Evolutionary conservation across 2,329 filamentous ascomycete genomes (phyloP), one percentile per base, ranked within the genome.

Genomic region (Colletotrichum salicis): DNA sequence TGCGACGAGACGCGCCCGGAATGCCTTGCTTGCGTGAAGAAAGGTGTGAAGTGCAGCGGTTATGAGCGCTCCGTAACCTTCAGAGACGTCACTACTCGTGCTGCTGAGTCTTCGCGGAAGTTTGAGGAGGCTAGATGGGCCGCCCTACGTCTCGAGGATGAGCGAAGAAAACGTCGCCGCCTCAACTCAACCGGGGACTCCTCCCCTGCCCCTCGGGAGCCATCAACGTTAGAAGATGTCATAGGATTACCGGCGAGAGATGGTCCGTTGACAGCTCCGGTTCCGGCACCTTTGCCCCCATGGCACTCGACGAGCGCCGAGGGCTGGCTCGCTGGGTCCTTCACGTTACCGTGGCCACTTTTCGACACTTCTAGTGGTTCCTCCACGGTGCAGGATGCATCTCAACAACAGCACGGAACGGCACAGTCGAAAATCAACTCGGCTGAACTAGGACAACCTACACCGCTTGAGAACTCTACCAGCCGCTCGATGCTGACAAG

Each of bases 1-100:
- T 67, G 68, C 52, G 68, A 67, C 8, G 68, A 71, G 24, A 67
- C 68, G 8, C 68, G 68, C 13, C 68, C 68, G 7, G 63, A 71
- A 2, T 71, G 68, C 27, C 33, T 58, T 12, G 68, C 63, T 2
- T 71, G 68, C 11, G 68, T 71, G 2, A 51, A 51, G 15, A 57
- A 64, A 19, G 68, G 68, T n/a, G 61, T 71, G 12, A 31, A 62
- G 22, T 71, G 68, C 64, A 71, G 68, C 51, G 68, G 68, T 19
- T 71, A 71, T 5, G 56, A 71, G 22, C 68, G 68, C 13, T 29
- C 63, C 1, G 64, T 71, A 12, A 52, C 68, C 22, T 71, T 71
- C 64, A 67, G 51, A 41, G 68, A 71, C 10, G 63, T 71, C 35
- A 71, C 68, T 5, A 57, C 64, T 11, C 51, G 37, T 12, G 68